phyloP scores from a whole-genome alignment of 495 filamentous ascomycete genomes.

The Pseudomonodictys pantanalensis region DNA sequence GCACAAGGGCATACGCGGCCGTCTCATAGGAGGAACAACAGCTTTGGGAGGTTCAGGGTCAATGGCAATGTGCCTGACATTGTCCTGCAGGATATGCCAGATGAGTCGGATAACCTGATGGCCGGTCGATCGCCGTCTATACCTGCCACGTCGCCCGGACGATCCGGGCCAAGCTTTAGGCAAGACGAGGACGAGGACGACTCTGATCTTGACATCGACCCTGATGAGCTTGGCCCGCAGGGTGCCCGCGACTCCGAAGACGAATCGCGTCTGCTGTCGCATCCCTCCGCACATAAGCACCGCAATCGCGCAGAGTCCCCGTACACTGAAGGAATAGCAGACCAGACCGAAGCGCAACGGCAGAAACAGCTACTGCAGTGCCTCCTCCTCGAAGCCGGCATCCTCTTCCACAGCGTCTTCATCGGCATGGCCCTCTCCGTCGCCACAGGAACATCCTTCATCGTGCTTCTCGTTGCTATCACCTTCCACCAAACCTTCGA shows the following conservation, averaged over 20 bases:
- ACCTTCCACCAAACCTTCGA: constrained; percentile 71
- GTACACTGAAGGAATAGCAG: background rate
- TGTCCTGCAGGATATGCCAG: constrained; percentile 16
- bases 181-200: constrained; percentile 36
- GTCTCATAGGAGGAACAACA: constrained; percentile 27
- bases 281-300: constrained; percentile 14
- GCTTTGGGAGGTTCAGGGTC: constrained; percentile 30
- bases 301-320: background rate
- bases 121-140: constrained; percentile 22
- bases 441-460: constrained; percentile 58
- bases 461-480: constrained; percentile 66
- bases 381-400: constrained; percentile 49
- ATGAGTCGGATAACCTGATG: constrained; percentile 23
- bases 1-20: constrained; percentile 8
- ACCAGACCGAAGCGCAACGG: constrained; percentile 31
- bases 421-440: constrained; percentile 68
- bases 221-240: constrained; percentile 38
- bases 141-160: background rate
- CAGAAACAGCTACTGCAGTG: constrained; percentile 47
- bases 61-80: constrained; percentile 25
- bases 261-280: constrained; percentile 14
- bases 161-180: too few species aligned
- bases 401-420: constrained; percentile 60
- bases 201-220: constrained; percentile 34
- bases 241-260: constrained; percentile 17